phyloP scores from a whole-genome alignment of 805 yeast genomes.

The Metschnikowia gruessii region DNA sequence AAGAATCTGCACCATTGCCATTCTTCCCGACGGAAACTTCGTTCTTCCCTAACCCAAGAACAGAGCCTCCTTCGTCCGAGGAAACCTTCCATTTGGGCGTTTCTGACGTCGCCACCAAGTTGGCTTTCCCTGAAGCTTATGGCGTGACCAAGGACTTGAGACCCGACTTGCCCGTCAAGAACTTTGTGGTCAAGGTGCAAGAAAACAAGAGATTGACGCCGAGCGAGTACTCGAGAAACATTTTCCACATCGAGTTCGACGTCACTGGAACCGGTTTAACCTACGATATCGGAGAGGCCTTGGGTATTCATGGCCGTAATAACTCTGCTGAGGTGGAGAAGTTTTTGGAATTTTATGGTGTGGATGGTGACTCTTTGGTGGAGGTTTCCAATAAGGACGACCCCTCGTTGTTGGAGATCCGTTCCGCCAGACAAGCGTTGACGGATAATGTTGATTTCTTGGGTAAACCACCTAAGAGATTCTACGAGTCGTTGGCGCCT shows the following conservation, averaged over 20 bases:
- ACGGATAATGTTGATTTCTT: conserved; percentile 80
- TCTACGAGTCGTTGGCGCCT: conserved; percentile 77
- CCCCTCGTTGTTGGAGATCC: conserved; percentile 54
- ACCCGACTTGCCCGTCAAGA: conserved; percentile 86
- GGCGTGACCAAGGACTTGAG: conserved; percentile 57
- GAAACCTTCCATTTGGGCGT: conserved; percentile 34
- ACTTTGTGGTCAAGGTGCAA: conserved; percentile 84
- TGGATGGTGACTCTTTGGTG: conserved; percentile 65
- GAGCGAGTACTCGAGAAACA: conserved; percentile 82
- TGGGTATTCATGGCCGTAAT: conserved; percentile 93
- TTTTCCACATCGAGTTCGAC: conserved; percentile 95
- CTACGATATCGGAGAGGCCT: conserved; percentile 94
- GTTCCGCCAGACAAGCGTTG: conserved; percentile 80
- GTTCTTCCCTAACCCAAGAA: conserved; percentile 60
- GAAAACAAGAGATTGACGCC: conserved; percentile 94
- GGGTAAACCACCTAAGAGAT: conserved; percentile 94
- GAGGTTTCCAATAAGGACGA: conserved; percentile 70
- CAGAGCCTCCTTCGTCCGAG: conserved; percentile 27
- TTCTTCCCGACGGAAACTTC: conserved; percentile 61
- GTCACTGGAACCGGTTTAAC: conserved; percentile 85
- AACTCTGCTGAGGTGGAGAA: conserved; percentile 57
- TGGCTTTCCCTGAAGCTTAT: conserved; percentile 82
- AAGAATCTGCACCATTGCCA: conserved; percentile 33
- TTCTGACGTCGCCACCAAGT: conserved; percentile 59
- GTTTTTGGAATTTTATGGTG: conserved; percentile 69